Percentiles rank a stretch among this genome's conserved stretches.
Evolutionary conservation across 1,284 basidiomycete species (phyloP).

Genomic region (Rugosomyces carneus): DNA sequence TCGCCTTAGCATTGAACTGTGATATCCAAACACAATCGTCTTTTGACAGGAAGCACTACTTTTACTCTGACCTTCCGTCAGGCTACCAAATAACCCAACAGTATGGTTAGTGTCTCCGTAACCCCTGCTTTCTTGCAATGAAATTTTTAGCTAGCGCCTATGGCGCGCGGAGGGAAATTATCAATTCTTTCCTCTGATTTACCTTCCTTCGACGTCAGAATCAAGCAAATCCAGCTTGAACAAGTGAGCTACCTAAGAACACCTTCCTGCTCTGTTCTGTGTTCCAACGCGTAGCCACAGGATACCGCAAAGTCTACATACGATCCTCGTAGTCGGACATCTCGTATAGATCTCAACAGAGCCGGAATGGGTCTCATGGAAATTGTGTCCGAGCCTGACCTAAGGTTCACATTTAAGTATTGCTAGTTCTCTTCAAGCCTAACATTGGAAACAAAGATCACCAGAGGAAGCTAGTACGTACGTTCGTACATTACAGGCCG

Average conservation of each 20-base stretch:
- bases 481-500: constrained; percentile 76
- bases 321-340: constrained; percentile 46
- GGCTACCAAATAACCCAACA: constrained; percentile 98
- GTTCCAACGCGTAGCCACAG: constrained; percentile 32
- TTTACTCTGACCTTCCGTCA: constrained; percentile 90
- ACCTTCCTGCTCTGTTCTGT: not conserved
- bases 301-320: constrained; percentile 93
- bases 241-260: constrained; percentile 52
- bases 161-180: constrained; percentile 71
- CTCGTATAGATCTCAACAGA: constrained; percentile 85
- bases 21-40: constrained; percentile 68
- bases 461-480: constrained; percentile 92
- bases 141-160: constrained; percentile 46
- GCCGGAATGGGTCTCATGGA: constrained; percentile 91
- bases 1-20: constrained; percentile 78
- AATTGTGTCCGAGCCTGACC: constrained; percentile 93
- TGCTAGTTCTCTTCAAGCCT: constrained; percentile 4
- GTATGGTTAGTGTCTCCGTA: constrained; percentile 44
- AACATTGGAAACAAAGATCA: constrained; percentile 40
- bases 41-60: constrained; percentile 98
- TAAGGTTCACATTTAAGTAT: constrained; percentile 48
- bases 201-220: constrained; percentile 52
- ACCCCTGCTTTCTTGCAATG: constrained; percentile 18
- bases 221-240: constrained; percentile 94
- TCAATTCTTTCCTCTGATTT: constrained; percentile 44